Evolutionary conservation across 768 basidiomycete genomes (phyloP).

Genomic region (Astraeus odoratus): DNA sequence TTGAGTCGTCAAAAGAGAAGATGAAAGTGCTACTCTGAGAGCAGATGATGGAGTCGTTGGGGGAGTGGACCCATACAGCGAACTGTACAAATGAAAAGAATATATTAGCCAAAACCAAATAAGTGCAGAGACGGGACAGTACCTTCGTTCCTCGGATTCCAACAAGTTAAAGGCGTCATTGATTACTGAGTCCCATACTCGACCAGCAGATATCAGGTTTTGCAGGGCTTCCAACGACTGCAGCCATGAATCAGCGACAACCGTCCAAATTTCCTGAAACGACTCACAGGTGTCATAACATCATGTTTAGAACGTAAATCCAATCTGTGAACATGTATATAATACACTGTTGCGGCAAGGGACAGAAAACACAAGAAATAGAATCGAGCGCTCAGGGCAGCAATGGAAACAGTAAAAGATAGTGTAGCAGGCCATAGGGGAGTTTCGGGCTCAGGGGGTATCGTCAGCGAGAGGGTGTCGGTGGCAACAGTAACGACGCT

Average conservation of each 20-base stretch:
- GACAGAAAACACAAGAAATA: conserved; percentile 34
- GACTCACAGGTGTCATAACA: conserved; percentile 47
- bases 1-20: conserved; percentile 69
- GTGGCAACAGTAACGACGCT: conserved; percentile 8
- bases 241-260: conserved; percentile 3
- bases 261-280: conserved; percentile 1
- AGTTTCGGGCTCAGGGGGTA: conserved; percentile 28
- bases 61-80: conserved; percentile 36
- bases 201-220: conserved; percentile 59
- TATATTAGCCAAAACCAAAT: neutral
- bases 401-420: conserved; percentile 31
- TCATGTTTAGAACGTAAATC: conserved; percentile 34
- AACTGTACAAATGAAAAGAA: conserved; percentile 20
- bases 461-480: conserved; percentile 19
- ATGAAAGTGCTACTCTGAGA: conserved; percentile 65
- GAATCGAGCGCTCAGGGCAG: conserved; percentile 39
- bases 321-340: conserved; percentile 32
- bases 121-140: conserved; percentile 8
- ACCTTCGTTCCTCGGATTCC: conserved; percentile 70
- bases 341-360: conserved; percentile 33
- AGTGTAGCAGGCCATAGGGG: conserved; percentile 35
- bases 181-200: conserved; percentile 68
- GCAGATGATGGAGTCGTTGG: conserved; percentile 24
- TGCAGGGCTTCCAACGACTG: conserved; percentile 63
- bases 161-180: conserved; percentile 60